Evolutionary conservation across 176 grass and related monocot species (phyloP).

Genomic region (Oryza australiensis): DNA sequence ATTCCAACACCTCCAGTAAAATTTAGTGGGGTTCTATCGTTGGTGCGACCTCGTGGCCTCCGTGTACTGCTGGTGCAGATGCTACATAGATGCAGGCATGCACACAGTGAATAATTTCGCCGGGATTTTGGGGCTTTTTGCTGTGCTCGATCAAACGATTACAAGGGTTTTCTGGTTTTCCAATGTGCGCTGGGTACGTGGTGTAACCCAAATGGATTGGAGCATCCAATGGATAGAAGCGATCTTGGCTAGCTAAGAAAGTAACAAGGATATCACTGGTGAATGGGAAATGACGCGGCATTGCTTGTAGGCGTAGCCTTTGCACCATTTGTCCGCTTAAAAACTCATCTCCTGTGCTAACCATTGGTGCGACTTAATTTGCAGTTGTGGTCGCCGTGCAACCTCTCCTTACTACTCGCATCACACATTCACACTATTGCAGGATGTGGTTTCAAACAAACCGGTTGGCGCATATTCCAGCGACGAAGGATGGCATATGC

Average conservation of each 20-base stretch:
- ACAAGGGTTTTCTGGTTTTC: neutral
- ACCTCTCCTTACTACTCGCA: neutral
- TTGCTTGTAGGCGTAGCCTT: neutral
- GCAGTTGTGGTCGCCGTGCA: neutral
- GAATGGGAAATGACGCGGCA: neutral
- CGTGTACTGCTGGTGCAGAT: neutral
- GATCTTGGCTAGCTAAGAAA: neutral
- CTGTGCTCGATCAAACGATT: neutral
- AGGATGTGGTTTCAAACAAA: neutral
- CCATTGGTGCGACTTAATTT: constrained; percentile 26
- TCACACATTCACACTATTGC: neutral
- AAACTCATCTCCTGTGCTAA: neutral
- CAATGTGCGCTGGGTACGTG: neutral
- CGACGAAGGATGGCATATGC: neutral
- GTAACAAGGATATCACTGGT: neutral
- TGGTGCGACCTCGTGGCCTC: neutral
- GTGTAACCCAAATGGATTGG: neutral
- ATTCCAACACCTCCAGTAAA: neutral
- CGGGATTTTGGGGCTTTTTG: neutral
- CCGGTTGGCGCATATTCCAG: neutral
- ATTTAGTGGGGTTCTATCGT: neutral
- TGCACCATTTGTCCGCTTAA: neutral
- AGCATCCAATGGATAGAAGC: too few species aligned
- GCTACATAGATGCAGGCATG: too few species aligned
- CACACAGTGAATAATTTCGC: neutral